Base-by-base conservation (phyloP, 805 yeast species). In the Saccharomycopsis fermentans region DNA sequence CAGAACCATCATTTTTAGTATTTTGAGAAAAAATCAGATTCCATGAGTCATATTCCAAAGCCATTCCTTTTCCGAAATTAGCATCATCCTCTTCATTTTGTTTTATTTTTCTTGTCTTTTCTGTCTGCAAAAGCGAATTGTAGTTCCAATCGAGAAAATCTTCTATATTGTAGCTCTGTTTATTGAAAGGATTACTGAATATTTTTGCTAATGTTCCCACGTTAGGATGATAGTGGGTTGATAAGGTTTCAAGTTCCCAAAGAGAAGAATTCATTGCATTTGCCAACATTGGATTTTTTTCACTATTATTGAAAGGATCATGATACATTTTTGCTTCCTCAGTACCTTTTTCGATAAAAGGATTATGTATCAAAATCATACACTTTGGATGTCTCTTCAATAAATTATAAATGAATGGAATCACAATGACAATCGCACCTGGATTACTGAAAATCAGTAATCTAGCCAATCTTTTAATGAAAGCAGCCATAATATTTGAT, bases 81-180 rank as follows among this genome's bases (percentile, higher is more conserved):
- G 29, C 29, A 21, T 43, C 50, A 6, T 43, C 50, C 29, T 43
- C 27, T 2, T 43, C 82, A 4, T 84, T 81, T 54, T 85, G 85
- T 14, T 21, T 43, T 68, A 88, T 76, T 63, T 69, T 81, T 73
- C 89, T 83, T 29, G 76, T 76, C 54, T 76, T 71, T 69, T 87
- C 95, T 66, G 83, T 81, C 29, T 80, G 83, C 60, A 86, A 65
- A 57, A 87, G 69, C 65, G 86, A 74, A 37, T 78, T 75, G 68
- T 91, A 94, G 59, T 85, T 83, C 89, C 96, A 92, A 70, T 91
- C 96, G 66, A 94, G 72, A 74, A 94, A 94, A 69, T 94, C 98
- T 69, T 94, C 99, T 77, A 94, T 76, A 69, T 87, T 87, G 70
- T 94, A 94, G 65, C 81, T 81, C 58, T 86, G 83, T 69, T 94